Conservation (phyloP, 192 early-diverging fungal genomes). For the Coemansia sp. region DNA sequence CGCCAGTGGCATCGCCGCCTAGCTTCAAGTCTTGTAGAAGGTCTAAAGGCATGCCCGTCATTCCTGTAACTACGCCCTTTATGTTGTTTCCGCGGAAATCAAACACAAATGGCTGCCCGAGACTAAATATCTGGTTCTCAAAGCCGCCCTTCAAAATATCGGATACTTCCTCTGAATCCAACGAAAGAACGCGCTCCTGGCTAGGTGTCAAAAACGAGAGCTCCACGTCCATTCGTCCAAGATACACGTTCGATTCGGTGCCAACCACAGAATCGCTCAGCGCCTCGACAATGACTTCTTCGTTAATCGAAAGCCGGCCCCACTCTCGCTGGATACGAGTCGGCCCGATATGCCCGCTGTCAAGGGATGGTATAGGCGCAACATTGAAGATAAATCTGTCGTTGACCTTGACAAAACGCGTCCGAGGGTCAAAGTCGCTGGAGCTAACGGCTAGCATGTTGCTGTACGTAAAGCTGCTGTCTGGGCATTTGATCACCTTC, state of each 20-base stretch:
- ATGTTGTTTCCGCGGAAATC: conserved; percentile 82
- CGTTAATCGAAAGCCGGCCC: conserved; percentile 56
- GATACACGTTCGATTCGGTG: conserved; percentile 47
- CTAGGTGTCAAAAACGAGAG: conserved; percentile 59
- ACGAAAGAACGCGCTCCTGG: conserved; percentile 55
- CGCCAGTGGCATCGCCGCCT: conserved; percentile 10
- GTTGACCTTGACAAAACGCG: conserved; percentile 75
- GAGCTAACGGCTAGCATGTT: conserved; percentile 78
- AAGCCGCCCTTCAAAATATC: conserved; percentile 60
- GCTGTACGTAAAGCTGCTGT: conserved; percentile 56
- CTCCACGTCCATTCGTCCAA: conserved; percentile 57
- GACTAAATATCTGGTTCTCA: conserved; percentile 77
- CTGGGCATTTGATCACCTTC: conserved; percentile 54
- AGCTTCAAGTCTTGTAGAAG: conserved; percentile 42
- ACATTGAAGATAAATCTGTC: conserved; percentile 80
- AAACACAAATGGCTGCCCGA: conserved; percentile 74
- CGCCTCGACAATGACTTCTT: conserved; percentile 59
- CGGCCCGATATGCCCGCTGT: conserved; percentile 37
- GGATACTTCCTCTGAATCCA: conserved; percentile 75
- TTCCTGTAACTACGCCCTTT: conserved; percentile 32
- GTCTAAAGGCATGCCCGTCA: conserved; percentile 50
- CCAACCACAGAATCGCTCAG: conserved; percentile 47
- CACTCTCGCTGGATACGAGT: conserved; percentile 48
- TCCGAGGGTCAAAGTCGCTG: conserved; percentile 66
- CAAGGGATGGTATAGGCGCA: conserved; percentile 21